These are phyloP conservation scores for Oryza coarctata DNA, from an alignment of 176 grass and related monocot genomes.

Conservation along the genomic window DNA sequence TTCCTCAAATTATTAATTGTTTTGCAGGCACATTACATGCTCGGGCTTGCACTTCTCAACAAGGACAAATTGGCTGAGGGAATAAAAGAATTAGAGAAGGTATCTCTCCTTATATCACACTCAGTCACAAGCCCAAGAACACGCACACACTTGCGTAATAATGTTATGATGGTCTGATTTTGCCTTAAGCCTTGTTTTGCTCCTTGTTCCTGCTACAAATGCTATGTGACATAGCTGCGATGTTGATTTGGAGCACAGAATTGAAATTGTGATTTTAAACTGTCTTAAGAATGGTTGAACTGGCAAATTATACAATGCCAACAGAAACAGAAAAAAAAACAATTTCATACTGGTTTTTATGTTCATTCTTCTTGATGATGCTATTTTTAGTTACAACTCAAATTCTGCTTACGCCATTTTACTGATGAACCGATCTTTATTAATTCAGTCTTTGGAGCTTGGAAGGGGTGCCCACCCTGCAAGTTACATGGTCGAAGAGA, in stretches of 20 bases:
- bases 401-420: conserved; percentile 10
- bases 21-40: conserved; percentile 84
- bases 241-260: not conserved
- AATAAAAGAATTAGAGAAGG: conserved; percentile 93
- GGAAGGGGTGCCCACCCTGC: conserved; percentile 68
- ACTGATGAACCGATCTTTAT: conserved; percentile 26
- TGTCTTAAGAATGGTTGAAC: not conserved
- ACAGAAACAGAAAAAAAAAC: conserved; percentile 7
- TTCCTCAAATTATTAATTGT: conserved; percentile 5
- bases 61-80: conserved; percentile 62
- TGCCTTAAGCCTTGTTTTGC: not conserved
- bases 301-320: not conserved
- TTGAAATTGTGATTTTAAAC: not conserved
- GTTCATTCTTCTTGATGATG: conserved; percentile 12
- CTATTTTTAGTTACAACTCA: conserved; percentile 23
- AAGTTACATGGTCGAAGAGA: conserved; percentile 84
- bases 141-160: not conserved
- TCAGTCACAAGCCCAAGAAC: not conserved
- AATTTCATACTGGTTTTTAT: not conserved
- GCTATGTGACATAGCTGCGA: not conserved
- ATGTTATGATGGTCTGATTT: conserved; percentile 9
- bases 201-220: not conserved
- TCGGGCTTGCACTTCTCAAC: conserved; percentile 72
- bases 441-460: conserved; percentile 72
- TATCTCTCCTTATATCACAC: conserved; percentile 17